Conservation (phyloP, 2,329 filamentous ascomycete species). For the Colletotrichum noveboracense region DNA sequence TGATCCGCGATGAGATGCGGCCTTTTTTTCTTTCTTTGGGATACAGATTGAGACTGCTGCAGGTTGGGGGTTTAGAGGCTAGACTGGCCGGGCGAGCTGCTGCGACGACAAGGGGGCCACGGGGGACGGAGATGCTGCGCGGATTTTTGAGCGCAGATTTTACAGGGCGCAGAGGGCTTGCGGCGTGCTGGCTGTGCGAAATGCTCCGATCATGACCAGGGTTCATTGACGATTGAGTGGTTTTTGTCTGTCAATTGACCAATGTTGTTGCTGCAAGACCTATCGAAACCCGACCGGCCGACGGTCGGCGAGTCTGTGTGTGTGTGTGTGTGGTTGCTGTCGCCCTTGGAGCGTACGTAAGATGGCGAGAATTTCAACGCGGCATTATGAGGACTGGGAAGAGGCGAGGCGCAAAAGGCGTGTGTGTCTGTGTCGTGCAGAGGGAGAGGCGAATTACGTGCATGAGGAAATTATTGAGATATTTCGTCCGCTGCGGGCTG, state of each 20-base stretch:
- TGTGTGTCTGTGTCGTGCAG: background rate
- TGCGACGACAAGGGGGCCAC: background rate
- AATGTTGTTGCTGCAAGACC: background rate
- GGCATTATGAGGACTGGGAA: background rate
- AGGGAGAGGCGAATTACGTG: background rate
- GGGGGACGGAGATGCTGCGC: background rate
- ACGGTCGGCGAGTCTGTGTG: background rate
- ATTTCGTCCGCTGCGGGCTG: background rate
- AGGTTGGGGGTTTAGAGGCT: background rate
- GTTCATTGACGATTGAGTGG: background rate
- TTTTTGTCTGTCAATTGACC: background rate
- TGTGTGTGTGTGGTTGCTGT: background rate
- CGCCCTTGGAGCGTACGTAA: background rate
- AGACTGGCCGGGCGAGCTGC: background rate
- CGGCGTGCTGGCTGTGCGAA: background rate
- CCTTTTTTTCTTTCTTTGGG: background rate
- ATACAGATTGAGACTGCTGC: background rate
- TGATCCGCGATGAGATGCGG: background rate
- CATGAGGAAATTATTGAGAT: background rate
- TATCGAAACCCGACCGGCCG: background rate
- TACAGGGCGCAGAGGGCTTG: background rate
- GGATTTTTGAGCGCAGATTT: background rate
- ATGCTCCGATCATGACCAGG: background rate
- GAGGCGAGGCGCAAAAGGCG: background rate
- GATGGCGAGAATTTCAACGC: background rate